Percentiles rank a stretch among this genome's conserved stretches.
Evolutionary conservation across 2,329 filamentous ascomycete genomes (phyloP).

Genomic region (Fusarium cyanostomum): DNA sequence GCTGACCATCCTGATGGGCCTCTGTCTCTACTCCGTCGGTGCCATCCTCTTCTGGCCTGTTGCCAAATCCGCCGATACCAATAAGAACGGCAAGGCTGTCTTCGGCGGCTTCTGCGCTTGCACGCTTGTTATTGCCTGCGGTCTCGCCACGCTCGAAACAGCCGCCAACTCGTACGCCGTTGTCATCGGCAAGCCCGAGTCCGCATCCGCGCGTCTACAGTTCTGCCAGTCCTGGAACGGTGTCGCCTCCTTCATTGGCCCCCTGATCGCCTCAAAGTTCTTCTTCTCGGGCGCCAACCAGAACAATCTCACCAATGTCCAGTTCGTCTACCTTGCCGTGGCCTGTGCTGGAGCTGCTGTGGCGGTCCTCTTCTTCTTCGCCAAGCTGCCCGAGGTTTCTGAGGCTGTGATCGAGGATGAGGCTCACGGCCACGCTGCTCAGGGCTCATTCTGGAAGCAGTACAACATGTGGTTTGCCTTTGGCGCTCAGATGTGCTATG

Average conservation of each 20-base stretch:
- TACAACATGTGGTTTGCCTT: conserved; percentile 80
- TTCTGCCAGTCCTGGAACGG: conserved; percentile 81
- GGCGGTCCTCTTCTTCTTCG: conserved; percentile 71
- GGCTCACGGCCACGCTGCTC: conserved; percentile 59
- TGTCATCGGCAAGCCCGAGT: conserved; percentile 58
- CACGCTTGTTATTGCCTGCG: conserved; percentile 78
- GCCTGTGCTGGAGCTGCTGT: conserved; percentile 73
- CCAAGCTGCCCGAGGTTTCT: conserved; percentile 77
- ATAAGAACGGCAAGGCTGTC: conserved; percentile 32
- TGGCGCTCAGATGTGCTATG: conserved; percentile 81
- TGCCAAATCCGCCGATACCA: conserved; percentile 57
- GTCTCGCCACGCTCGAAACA: conserved; percentile 78
- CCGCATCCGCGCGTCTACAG: conserved; percentile 47
- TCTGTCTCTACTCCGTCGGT: conserved; percentile 71
- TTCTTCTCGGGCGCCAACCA: conserved; percentile 72
- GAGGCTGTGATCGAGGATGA: conserved; percentile 52
- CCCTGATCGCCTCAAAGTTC: conserved; percentile 75
- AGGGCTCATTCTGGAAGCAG: conserved; percentile 74
- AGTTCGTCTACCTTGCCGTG: conserved; percentile 80
- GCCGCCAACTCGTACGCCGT: conserved; percentile 74
- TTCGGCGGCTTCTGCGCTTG: conserved; percentile 80
- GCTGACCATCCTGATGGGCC: conserved; percentile 72
- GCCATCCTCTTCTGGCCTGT: conserved; percentile 65
- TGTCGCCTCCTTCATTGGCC: conserved; percentile 76
- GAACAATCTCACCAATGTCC: conserved; percentile 70